A percentile compares a stretch with the other conserved stretches of the same genome.
Conservation (phyloP, 306 rosid species). For the Canavalia gladiata region DNA sequence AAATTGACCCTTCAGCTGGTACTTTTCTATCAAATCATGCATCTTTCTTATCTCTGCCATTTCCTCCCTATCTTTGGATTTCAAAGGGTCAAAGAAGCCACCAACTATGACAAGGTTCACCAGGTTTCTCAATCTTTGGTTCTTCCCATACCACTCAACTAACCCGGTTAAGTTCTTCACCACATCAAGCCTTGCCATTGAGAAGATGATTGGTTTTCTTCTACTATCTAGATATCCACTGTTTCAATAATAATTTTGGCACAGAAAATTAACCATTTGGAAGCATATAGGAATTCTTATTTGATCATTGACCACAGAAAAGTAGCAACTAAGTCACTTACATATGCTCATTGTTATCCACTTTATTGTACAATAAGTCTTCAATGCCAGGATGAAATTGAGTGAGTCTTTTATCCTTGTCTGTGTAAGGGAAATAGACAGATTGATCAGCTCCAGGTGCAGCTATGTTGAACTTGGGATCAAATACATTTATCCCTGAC, state of each 20-base stretch:
- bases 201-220: constrained; percentile 81
- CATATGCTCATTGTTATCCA: constrained; percentile 78
- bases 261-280: constrained; percentile 6
- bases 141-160: constrained; percentile 87
- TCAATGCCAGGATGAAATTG: constrained; percentile 75
- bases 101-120: constrained; percentile 96
- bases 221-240: constrained; percentile 78
- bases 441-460: constrained; percentile 95
- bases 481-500: constrained; percentile 87
- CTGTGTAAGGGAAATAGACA: constrained; percentile 79
- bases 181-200: constrained; percentile 92
- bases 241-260: constrained; percentile 41
- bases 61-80: constrained; percentile 91
- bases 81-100: constrained; percentile 89
- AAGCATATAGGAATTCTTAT: constrained; percentile 14
- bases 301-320: neutral
- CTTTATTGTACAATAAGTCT: constrained; percentile 67
- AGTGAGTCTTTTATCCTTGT: constrained; percentile 62
- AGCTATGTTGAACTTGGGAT: constrained; percentile 94
- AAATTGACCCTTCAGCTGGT: constrained; percentile 79
- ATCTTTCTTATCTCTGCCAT: constrained; percentile 76
- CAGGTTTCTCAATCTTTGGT: constrained; percentile 71
- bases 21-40: constrained; percentile 71
- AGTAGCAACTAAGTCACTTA: constrained; percentile 46
- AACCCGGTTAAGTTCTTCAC: constrained; percentile 89